Evolutionary conservation across 208 protist species (phyloP).

Genomic region (Paratrypanosoma confusum): DNA sequence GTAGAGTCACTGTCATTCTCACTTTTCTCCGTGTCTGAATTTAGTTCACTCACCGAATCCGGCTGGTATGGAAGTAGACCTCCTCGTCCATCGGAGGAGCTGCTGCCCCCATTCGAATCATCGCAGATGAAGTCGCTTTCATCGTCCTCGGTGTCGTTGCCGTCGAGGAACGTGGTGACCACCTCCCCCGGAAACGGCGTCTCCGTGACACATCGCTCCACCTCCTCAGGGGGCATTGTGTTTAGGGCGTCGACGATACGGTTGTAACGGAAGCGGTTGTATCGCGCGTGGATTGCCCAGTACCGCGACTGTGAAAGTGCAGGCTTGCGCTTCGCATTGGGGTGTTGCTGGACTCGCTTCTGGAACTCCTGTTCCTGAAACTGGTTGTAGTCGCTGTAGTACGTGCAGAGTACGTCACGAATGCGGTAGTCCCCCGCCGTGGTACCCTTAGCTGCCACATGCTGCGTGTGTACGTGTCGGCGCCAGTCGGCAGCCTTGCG

Average conservation of each 20-base stretch:
- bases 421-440: conserved; percentile 52
- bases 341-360: conserved; percentile 1
- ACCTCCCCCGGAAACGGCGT: too few relatives aligned
- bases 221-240: too few relatives aligned
- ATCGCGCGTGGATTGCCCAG: conserved; percentile 65
- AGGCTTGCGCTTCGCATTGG: conserved; percentile 7
- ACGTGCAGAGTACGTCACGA: conserved; percentile 56
- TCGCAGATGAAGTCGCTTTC: too few relatives aligned
- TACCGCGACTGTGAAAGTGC: conserved; percentile 58
- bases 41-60: too few relatives aligned
- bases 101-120: too few relatives aligned
- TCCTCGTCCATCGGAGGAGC: too few relatives aligned
- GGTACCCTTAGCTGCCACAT: conserved; percentile 18
- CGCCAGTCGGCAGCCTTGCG: conserved; percentile 45
- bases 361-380: conserved; percentile 29
- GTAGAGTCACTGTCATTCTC: too few relatives aligned
- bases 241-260: conserved; percentile 62
- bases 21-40: too few relatives aligned
- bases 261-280: conserved; percentile 81
- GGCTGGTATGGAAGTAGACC: too few relatives aligned
- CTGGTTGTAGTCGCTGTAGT: conserved; percentile 69
- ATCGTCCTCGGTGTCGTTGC: too few relatives aligned
- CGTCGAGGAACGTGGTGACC: too few relatives aligned
- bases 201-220: too few relatives aligned
- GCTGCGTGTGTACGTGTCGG: conserved; percentile 42